A percentile compares a stretch with the other conserved stretches of the same genome.
These are phyloP conservation scores for Phytophthora pinifolia DNA, from an alignment of 352 stramenopile species.

Conservation along the genomic window DNA sequence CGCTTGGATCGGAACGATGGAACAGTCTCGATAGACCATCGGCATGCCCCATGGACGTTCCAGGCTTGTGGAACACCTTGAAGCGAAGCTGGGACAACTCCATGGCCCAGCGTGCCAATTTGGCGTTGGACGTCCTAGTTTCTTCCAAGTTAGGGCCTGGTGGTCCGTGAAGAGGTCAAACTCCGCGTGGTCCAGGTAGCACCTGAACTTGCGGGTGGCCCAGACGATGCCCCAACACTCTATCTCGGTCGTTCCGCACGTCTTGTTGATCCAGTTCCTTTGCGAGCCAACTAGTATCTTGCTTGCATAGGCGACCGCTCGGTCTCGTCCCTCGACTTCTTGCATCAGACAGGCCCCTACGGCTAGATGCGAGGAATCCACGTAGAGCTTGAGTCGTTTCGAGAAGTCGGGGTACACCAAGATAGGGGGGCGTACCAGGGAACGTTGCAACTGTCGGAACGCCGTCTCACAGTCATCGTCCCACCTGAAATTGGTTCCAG, in stretches of 20 bases:
- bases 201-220: neutral
- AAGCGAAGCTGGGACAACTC: conserved; percentile 1
- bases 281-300: neutral
- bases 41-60: neutral
- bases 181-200: neutral
- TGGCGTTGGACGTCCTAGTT: neutral
- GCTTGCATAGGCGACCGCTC: neutral
- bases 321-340: neutral
- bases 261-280: neutral
- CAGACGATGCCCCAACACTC: neutral
- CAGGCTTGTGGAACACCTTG: conserved; percentile 3
- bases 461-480: too few relatives aligned
- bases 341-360: neutral
- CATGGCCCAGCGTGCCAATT: conserved; percentile 8
- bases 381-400: neutral
- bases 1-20: too few relatives aligned
- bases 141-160: neutral
- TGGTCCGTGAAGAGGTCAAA: conserved; percentile 6
- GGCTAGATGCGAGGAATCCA: neutral
- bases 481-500: too few relatives aligned
- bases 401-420: neutral
- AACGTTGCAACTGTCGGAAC: too few relatives aligned
- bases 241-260: neutral
- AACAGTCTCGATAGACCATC: neutral
- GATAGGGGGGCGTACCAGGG: too few relatives aligned